Evolutionary conservation across 345 rosid species (phyloP).

Genomic region (Corchorus olitorius): DNA sequence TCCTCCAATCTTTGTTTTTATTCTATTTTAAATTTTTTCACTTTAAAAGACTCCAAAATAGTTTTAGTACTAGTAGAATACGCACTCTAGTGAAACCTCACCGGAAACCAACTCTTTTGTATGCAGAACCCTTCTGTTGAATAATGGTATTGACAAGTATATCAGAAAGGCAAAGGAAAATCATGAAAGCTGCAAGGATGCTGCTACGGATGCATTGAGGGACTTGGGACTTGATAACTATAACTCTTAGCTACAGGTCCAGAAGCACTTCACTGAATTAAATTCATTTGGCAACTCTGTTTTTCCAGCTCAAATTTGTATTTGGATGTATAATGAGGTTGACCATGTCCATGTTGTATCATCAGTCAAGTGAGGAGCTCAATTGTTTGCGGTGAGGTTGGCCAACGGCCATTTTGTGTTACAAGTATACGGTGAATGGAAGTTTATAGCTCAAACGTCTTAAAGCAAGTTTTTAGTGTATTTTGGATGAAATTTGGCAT

Average conservation of each 20-base stretch:
- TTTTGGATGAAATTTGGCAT: not conserved
- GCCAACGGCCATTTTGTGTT: too few species aligned
- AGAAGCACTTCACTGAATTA: not conserved
- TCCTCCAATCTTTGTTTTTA: not conserved
- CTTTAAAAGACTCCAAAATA: not conserved
- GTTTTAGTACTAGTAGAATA: not conserved
- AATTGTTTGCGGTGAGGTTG: too few species aligned
- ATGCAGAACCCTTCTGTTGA: constrained; percentile 66
- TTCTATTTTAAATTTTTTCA: too few species aligned
- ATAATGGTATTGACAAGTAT: constrained; percentile 66
- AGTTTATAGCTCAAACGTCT: too few species aligned
- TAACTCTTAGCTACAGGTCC: constrained; percentile 43
- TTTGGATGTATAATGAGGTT: not conserved
- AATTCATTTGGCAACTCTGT: not conserved
- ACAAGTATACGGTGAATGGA: too few species aligned
- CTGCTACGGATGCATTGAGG: constrained; percentile 90
- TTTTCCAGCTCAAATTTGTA: not conserved
- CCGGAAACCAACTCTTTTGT: constrained; percentile 1
- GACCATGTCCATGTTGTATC: too few species aligned
- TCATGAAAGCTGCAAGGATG: constrained; percentile 67
- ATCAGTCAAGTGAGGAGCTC: too few species aligned
- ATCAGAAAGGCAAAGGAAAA: constrained; percentile 75
- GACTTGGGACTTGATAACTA: constrained; percentile 87
- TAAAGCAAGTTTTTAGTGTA: too few species aligned
- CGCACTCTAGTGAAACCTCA: not conserved